Evolutionary conservation across 208 protist genomes (phyloP).

Genomic region (Porcisia deanei): DNA sequence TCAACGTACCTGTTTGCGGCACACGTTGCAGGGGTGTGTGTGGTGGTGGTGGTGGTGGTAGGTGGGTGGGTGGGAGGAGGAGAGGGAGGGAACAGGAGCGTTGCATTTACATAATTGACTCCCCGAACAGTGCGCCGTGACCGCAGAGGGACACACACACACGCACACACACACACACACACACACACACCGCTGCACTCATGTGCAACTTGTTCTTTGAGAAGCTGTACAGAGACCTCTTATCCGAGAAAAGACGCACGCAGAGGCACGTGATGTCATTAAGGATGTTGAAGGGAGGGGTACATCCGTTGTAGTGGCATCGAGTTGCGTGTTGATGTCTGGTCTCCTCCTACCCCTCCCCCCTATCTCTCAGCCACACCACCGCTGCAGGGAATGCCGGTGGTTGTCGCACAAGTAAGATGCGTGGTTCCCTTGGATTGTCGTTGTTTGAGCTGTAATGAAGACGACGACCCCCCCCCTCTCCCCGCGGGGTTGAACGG

Average conservation of each 20-base stretch:
- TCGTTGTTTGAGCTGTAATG: no score
- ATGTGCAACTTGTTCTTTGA: no score
- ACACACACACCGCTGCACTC: slow-evolving; percentile 1
- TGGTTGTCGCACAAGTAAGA: no score
- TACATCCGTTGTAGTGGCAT: no score
- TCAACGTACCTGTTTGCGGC: not conserved
- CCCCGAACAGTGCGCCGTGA: no score
- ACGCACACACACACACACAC: not conserved
- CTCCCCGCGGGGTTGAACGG: no score
- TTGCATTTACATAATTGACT: no score
- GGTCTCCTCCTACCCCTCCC: not conserved
- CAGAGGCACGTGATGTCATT: not conserved
- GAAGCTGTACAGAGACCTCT: not conserved
- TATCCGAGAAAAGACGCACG: not conserved
- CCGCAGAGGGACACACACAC: no score
- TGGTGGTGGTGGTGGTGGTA: not conserved
- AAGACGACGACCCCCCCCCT: no score
- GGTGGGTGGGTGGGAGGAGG: not conserved
- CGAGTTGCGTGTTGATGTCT: not conserved
- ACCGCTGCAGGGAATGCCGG: no score
- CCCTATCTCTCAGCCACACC: no score
- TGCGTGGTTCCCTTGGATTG: not conserved
- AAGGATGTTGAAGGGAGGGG: not conserved
- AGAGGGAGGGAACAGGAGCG: slow-evolving; percentile 8
- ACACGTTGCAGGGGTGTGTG: not conserved